phyloP scores from a whole-genome alignment of 139 green algal genomes.

The Bryopsis sp. region DNA sequence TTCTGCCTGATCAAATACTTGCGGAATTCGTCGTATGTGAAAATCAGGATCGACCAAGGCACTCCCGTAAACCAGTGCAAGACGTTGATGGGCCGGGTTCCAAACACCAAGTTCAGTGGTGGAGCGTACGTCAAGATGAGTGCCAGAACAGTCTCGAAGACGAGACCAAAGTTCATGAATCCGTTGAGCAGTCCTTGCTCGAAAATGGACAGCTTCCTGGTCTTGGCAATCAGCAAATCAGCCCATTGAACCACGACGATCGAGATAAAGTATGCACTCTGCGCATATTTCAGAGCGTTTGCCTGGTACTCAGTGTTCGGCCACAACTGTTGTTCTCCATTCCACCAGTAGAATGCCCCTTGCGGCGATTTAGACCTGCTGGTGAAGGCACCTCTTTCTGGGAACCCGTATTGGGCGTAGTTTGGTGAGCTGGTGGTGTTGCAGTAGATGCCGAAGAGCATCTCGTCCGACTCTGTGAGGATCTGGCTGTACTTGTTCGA shows the following conservation, averaged over 20 bases:
- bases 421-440: not conserved
- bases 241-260: slow-evolving; percentile 53
- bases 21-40: slow-evolving; percentile 61
- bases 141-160: slow-evolving; percentile 48
- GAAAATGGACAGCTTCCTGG: slow-evolving; percentile 59
- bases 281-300: slow-evolving; percentile 43
- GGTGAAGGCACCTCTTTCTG: slow-evolving; percentile 19
- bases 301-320: slow-evolving; percentile 54
- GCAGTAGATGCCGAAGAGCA: slow-evolving; percentile 40
- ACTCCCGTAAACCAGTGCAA: slow-evolving; percentile 60
- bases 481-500: not conserved
- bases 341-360: slow-evolving; percentile 52
- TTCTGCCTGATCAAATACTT: slow-evolving; percentile 50
- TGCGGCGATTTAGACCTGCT: slow-evolving; percentile 18
- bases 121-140: slow-evolving; percentile 52
- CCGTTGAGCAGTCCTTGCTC: slow-evolving; percentile 26
- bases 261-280: slow-evolving; percentile 66
- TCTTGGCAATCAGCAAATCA: slow-evolving; percentile 70
- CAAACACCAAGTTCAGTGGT: slow-evolving; percentile 45
- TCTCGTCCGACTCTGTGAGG: slow-evolving; percentile 27
- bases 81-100: slow-evolving; percentile 45
- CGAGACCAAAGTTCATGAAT: slow-evolving; percentile 56
- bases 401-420: slow-evolving; percentile 34
- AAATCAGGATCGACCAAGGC: slow-evolving; percentile 53
- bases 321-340: slow-evolving; percentile 33